Evolutionary conservation across 768 basidiomycete genomes (phyloP), one percentile per base, ranked within the genome.

Genomic region (Dacryopinax spathularia): DNA sequence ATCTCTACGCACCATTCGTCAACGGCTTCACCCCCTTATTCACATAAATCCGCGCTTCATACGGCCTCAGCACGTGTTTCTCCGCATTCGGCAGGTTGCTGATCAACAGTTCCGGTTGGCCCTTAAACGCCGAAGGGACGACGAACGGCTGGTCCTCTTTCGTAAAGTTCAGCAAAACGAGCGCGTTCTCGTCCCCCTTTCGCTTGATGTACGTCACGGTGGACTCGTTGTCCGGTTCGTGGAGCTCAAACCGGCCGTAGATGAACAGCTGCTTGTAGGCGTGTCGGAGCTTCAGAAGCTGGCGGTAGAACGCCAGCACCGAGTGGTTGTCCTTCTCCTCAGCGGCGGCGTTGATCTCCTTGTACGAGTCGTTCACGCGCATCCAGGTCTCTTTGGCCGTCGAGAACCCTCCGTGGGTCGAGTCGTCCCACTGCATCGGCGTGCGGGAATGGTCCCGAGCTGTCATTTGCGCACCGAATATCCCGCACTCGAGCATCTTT

Each of bases 391-490:
- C 13, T 1, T 71, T 78, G 2, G 81, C 82, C 1, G 79, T 77
- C 13, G 84, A 83, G 71, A 89, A 88, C 0, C 88, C 87, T 0
- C 79, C 84, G 62, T 88, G 76, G 9, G 72, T 27, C 2, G 75
- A 71, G 7, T 74, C 63, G 65, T 84, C 76, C 86, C 87, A 88
- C 84, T 86, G 85, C 79, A 89, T 81, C 0, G 88, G 87, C 6
- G 82, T 80, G 1, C 88, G 78, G 5, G 82, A 79, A 70, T 89
- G 86, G 69, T 89, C 88, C 34, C 89, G 77, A 1, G 84, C 84
- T 66, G 86, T 87, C 65, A 75, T 77, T 67, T 81, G 79, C 65
- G 86, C 78, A 25, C 75, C 74, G 22, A 82, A 87, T 67, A 68
- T 87, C 85, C 2, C 73, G 74, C 82, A 85, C 84, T 62, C 86